Percentiles rank a stretch among this genome's conserved stretches.
These are phyloP conservation scores for Fusarium drepaniforme DNA, from an alignment of 2,329 filamentous ascomycete genomes.

Conservation along the genomic window DNA sequence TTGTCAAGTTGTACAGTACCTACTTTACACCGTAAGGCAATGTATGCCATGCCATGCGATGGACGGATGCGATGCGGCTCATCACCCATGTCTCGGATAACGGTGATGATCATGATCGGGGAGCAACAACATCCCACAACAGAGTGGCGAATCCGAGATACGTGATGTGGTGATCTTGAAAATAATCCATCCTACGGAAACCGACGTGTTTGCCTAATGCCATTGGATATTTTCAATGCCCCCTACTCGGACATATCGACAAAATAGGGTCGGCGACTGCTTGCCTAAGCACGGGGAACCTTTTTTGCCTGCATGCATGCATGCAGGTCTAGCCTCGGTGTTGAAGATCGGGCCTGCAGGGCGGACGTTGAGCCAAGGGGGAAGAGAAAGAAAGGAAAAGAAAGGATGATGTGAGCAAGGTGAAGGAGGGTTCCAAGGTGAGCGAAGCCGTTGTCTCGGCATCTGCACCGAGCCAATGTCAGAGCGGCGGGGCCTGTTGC, in stretches of 20 bases:
- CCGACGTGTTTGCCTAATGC: neutral
- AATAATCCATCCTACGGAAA: neutral
- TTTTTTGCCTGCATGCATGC: neutral
- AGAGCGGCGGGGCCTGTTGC: conserved; percentile 23
- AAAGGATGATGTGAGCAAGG: conserved; percentile 7
- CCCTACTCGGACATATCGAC: conserved; percentile 14
- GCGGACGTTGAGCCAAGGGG: conserved; percentile 4
- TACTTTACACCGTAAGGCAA: neutral
- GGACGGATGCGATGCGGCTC: neutral
- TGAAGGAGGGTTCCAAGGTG: conserved; percentile 1
- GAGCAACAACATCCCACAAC: conserved; percentile 10
- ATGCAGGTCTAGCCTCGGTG: neutral
- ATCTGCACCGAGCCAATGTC: conserved; percentile 10
- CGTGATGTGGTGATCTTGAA: conserved; percentile 12
- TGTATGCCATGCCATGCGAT: neutral
- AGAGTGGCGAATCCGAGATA: conserved; percentile 1
- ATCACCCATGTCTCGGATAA: conserved; percentile 14
- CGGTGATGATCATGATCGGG: conserved; percentile 14
- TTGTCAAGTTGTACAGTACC: neutral
- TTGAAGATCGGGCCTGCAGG: conserved; percentile 20
- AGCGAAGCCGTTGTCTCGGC: neutral
- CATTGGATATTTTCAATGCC: conserved; percentile 15
- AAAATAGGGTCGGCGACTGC: conserved; percentile 8
- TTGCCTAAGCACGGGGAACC: conserved; percentile 5
- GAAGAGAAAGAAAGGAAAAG: neutral